phyloP scores from a whole-genome alignment of 2,329 filamentous ascomycete genomes.

The Hypoxylon sp. region DNA sequence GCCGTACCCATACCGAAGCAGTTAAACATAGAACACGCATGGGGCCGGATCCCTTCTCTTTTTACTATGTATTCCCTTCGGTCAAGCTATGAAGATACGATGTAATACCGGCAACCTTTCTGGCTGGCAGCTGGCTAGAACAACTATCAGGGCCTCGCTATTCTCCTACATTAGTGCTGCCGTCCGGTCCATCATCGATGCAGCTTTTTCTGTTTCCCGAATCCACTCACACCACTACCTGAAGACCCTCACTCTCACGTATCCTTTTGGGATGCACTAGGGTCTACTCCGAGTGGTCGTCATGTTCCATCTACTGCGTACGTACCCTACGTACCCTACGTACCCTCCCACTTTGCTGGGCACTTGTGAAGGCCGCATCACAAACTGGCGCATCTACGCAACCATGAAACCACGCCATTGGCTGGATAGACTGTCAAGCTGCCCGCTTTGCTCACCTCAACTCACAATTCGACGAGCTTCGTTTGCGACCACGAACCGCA shows the following conservation, averaged over 20 bases:
- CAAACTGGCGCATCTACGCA: conserved; percentile 48
- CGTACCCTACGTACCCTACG: conserved; percentile 34
- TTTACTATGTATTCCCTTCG: conserved; percentile 30
- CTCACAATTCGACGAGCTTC: conserved; percentile 47
- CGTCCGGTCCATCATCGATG: conserved; percentile 39
- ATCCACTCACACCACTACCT: conserved; percentile 37
- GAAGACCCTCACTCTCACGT: conserved; percentile 31
- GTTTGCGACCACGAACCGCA: conserved; percentile 45
- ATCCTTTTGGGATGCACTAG: conserved; percentile 38
- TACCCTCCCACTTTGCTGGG: conserved; percentile 44
- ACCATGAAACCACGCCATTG: conserved; percentile 41
- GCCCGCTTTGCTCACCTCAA: conserved; percentile 50
- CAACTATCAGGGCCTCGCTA: conserved; percentile 33
- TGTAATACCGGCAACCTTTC: conserved; percentile 22
- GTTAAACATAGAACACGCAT: conserved; percentile 49
- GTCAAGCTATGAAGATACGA: conserved; percentile 3
- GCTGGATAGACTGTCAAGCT: conserved; percentile 46
- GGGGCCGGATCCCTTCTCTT: conserved; percentile 43
- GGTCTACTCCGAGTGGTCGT: conserved; percentile 42
- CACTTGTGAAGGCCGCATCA: conserved; percentile 44
- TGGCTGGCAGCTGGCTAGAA: conserved; percentile 10
- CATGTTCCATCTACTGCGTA: conserved; percentile 40
- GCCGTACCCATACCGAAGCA: conserved; percentile 45
- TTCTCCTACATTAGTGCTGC: conserved; percentile 18
- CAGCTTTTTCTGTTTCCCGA: conserved; percentile 26